Evolutionary conservation across 2,329 filamentous ascomycete genomes (phyloP).

Genomic region (Cyphellophora attinorum): DNA sequence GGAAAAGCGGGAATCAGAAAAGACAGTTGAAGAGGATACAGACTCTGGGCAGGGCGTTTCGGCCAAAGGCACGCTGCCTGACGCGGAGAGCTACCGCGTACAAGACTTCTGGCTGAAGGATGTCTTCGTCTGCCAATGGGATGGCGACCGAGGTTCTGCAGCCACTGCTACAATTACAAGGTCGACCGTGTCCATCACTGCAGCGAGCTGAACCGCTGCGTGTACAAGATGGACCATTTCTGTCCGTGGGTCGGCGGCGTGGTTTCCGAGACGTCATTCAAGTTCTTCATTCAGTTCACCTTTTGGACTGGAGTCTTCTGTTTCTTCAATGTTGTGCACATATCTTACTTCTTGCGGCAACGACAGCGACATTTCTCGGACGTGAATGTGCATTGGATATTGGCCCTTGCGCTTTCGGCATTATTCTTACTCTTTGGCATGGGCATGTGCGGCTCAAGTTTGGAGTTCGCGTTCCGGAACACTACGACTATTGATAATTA

Average conservation of each 20-base stretch:
- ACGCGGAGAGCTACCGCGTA: constrained; percentile 14
- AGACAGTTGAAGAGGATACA: constrained; percentile 11
- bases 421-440: constrained; percentile 74
- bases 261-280: constrained; percentile 75
- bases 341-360: constrained; percentile 54
- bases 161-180: constrained; percentile 76
- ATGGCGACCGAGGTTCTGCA: constrained; percentile 86
- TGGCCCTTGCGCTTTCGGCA: constrained; percentile 53
- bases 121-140: constrained; percentile 71
- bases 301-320: constrained; percentile 64
- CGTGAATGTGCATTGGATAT: constrained; percentile 53
- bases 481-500: constrained; percentile 78
- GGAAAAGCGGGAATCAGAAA: constrained; percentile 4
- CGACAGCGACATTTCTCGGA: constrained; percentile 28
- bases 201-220: constrained; percentile 69
- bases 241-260: constrained; percentile 96
- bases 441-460: constrained; percentile 65
- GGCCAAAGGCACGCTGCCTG: constrained; percentile 13
- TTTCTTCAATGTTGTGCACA: constrained; percentile 51
- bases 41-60: constrained; percentile 7
- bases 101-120: constrained; percentile 47
- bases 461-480: constrained; percentile 62
- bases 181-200: constrained; percentile 82
- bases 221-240: constrained; percentile 87
- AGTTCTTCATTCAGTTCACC: constrained; percentile 86